Percentiles rank a stretch among this genome's conserved stretches.
Evolutionary conservation across 2,329 filamentous ascomycete genomes (phyloP).

Genomic region (Cercospora canescens): DNA sequence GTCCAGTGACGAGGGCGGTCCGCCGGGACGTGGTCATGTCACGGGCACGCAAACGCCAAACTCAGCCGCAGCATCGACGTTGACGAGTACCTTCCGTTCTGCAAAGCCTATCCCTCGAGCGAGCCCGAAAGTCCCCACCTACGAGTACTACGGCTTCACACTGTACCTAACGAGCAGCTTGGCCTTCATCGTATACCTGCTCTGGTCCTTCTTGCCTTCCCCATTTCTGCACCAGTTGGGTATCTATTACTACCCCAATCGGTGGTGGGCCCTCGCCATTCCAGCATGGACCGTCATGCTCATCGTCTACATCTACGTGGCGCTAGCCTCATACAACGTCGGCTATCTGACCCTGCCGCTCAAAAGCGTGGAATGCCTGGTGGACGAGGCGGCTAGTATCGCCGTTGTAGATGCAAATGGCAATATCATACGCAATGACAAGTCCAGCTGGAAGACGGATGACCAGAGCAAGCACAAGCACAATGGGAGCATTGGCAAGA

Average conservation of each 20-base stretch:
- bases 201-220: conserved; percentile 89
- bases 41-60: conserved; percentile 47
- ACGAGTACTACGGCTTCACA: conserved; percentile 99
- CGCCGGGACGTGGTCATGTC: conserved; percentile 25
- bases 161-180: conserved; percentile 87
- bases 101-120: conserved; percentile 72
- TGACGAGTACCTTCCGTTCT: conserved; percentile 55
- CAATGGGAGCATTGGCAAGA: conserved; percentile 35
- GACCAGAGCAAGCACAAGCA: conserved; percentile 15
- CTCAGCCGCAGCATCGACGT: conserved; percentile 61
- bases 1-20: conserved; percentile 71
- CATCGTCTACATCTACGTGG: conserved; percentile 90
- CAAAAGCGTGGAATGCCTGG: conserved; percentile 79
- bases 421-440: conserved; percentile 45
- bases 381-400: conserved; percentile 85
- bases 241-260: conserved; percentile 94
- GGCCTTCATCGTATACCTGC: conserved; percentile 70
- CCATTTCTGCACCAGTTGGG: conserved; percentile 90
- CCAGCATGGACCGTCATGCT: conserved; percentile 87
- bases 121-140: conserved; percentile 92
- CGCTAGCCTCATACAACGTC: conserved; percentile 86
- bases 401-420: conserved; percentile 78
- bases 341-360: conserved; percentile 83
- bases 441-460: conserved; percentile 28
- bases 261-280: conserved; percentile 95